phyloP scores from a whole-genome alignment of 306 rosid genomes.

The Quercus rubra region DNA sequence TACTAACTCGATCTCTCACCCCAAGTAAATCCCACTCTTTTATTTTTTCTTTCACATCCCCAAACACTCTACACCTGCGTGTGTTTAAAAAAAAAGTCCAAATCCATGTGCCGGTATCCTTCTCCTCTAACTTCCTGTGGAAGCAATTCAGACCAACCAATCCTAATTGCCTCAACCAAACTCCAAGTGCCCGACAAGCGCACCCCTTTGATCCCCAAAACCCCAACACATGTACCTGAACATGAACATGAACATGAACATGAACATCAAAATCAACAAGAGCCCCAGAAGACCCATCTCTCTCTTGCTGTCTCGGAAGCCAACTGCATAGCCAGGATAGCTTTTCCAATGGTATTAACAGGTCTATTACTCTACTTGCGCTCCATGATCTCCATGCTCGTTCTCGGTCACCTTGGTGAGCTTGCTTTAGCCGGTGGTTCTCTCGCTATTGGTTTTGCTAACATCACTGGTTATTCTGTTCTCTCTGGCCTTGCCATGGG shows the following conservation, averaged over 20 bases:
- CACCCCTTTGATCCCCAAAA: constrained; percentile 38
- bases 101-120: constrained; percentile 35
- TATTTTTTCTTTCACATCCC: constrained; percentile 2
- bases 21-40: not conserved
- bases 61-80: not conserved
- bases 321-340: constrained; percentile 38
- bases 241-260: too few relatives aligned
- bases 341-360: constrained; percentile 74
- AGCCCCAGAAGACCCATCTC: constrained; percentile 13
- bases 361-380: constrained; percentile 75
- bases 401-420: constrained; percentile 72
- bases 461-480: constrained; percentile 82
- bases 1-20: not conserved
- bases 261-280: constrained; percentile 4
- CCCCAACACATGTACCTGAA: constrained; percentile 26
- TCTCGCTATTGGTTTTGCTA: constrained; percentile 82
- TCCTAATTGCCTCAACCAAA: constrained; percentile 14
- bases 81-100: not conserved
- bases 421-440: constrained; percentile 85
- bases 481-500: constrained; percentile 93
- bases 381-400: constrained; percentile 85
- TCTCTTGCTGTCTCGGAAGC: constrained; percentile 45
- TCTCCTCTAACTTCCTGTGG: constrained; percentile 20
- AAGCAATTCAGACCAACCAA: constrained; percentile 23
- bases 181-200: constrained; percentile 20